These are phyloP conservation scores for Cotoneaster glaucophyllus DNA, from an alignment of 306 rosid genomes.

Conservation along the genomic window DNA sequence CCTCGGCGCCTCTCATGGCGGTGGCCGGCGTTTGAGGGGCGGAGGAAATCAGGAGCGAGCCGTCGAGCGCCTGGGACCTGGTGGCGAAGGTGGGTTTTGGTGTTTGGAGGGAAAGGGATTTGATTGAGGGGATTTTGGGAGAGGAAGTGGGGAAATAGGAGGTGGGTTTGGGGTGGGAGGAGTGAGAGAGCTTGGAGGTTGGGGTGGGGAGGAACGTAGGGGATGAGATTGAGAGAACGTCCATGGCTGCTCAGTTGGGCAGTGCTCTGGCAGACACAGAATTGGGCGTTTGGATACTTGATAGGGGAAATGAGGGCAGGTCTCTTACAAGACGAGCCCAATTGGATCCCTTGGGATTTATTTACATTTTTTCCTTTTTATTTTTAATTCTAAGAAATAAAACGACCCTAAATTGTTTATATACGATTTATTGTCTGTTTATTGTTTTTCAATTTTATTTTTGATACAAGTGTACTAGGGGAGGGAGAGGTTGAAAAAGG, in stretches of 20 bases:
- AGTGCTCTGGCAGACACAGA: neutral
- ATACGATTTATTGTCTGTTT: too few species aligned
- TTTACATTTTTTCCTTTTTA: too few species aligned
- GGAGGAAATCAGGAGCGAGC: slow-evolving; percentile 19
- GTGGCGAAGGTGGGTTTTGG: slow-evolving; percentile 15
- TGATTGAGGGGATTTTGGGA: slow-evolving; percentile 1
- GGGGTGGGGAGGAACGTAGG: slow-evolving; percentile 16
- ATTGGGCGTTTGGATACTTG: neutral
- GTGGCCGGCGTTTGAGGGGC: slow-evolving; percentile 52
- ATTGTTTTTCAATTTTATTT: too few species aligned
- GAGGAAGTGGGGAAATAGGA: slow-evolving; percentile 12
- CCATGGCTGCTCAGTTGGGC: slow-evolving; percentile 37
- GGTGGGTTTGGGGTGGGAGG: slow-evolving; percentile 26
- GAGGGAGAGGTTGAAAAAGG: too few species aligned
- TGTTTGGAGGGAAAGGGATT: slow-evolving; percentile 4
- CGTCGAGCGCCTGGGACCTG: neutral
- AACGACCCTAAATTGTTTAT: too few species aligned
- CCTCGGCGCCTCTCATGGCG: slow-evolving; percentile 62
- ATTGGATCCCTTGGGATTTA: too few species aligned
- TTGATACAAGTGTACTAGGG: too few species aligned
- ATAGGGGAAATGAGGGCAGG: neutral
- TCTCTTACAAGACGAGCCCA: neutral
- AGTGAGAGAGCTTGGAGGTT: slow-evolving; percentile 9
- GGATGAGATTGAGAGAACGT: slow-evolving; percentile 53
- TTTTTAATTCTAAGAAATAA: too few species aligned